Base-by-base conservation (phyloP, 306 rosid species). In the Rubus parviflorus region DNA sequence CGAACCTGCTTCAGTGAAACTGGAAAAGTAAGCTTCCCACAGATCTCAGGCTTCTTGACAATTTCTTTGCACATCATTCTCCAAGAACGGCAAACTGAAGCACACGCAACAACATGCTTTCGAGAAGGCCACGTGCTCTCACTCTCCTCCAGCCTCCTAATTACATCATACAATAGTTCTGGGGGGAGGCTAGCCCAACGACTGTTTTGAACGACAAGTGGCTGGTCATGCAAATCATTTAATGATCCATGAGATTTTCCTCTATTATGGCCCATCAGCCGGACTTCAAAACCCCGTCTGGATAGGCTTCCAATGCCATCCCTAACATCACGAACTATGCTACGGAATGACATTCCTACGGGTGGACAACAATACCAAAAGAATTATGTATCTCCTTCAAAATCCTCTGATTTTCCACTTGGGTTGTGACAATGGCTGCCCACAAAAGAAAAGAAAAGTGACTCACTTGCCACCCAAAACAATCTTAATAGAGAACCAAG, bases 251-350 rank as follows among this genome's bases (percentile, higher is more conserved):
- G 94, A 69, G 93, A 93, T 77, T 90, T 93, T 69, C 97, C 96
- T 75, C 91, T 86, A 57, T 87, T 79, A 77, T 87, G 96, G 19
- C 96, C 86, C 8, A 86, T 77, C 67, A 93, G 76, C 77, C 93
- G 80, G 56, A 93, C 86, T 83, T 90, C 97, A 78, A 93, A 90
- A 72, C 96, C 88, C 53, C 97, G 88, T 72, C 96, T 82, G 42
- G 97, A 93, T 69, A 93, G 85, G 83, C 96, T 93, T 80, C 97
- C 97, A 53, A 93, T 83, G 38, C 97, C 91, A 80, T 90, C 97
- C 81, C 96, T 88, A 23, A 93, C 89, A 16, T 93, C 97, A 52
- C 97, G 97, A 70, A 93, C 92, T 82, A 93, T 93, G 82, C 96
- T 93, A 30, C 96, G 92, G 87, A 93, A 93, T 10, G 97, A 93